Percentiles rank a stretch among this genome's conserved stretches.
phyloP scores from a whole-genome alignment of 208 protist genomes.

The Vickermania ingenoplastis region DNA sequence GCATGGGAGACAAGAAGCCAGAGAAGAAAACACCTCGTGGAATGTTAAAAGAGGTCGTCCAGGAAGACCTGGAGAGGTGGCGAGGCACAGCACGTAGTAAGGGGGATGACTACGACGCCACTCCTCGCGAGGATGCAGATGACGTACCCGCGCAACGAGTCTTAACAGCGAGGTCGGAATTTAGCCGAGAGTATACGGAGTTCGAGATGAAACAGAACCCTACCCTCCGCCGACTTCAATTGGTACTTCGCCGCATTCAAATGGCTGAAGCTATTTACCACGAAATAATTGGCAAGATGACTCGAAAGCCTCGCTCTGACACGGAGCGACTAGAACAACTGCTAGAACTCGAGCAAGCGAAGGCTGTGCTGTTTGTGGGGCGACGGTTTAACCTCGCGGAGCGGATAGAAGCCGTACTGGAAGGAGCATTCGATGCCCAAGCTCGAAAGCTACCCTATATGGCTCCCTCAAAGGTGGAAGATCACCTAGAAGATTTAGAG shows the following conservation, averaged over 20 bases:
- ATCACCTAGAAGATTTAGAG: neutral
- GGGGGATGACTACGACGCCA: neutral
- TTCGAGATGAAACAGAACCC: conserved; percentile 14
- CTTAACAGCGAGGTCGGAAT: neutral
- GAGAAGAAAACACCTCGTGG: conserved; percentile 1
- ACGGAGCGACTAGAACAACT: conserved; percentile 34
- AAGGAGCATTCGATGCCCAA: conserved; percentile 8
- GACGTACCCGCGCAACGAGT: neutral
- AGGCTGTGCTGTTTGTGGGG: conserved; percentile 68
- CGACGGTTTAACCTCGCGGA: conserved; percentile 53
- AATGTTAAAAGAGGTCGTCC: neutral
- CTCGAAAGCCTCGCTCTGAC: conserved; percentile 15
- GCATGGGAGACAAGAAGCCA: neutral
- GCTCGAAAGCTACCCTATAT: neutral
- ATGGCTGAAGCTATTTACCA: conserved; percentile 12
- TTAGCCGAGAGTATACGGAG: conserved; percentile 13
- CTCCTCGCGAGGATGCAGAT: neutral
- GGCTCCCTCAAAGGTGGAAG: neutral
- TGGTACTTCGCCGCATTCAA: conserved; percentile 15
- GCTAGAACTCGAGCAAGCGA: conserved; percentile 49
- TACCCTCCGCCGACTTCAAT: conserved; percentile 14
- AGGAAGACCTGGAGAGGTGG: neutral
- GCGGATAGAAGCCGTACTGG: conserved; percentile 28
- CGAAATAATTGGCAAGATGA: conserved; percentile 10
- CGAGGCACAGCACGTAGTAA: neutral